A percentile compares a stretch with the other conserved stretches of the same genome.
Conservation (phyloP, 805 yeast species). For the Maudiozyma barnettii region DNA sequence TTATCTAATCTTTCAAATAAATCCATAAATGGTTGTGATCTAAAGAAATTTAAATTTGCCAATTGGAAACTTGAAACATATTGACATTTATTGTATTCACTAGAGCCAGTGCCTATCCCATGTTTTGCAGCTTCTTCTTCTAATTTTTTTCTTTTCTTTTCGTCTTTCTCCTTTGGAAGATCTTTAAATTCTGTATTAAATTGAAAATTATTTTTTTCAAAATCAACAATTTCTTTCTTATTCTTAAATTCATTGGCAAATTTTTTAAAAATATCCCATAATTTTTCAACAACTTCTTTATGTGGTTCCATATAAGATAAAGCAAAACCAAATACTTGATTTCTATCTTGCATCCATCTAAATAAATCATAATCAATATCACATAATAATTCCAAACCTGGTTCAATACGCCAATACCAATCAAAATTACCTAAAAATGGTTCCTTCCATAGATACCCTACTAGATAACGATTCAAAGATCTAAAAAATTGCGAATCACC, state of each 20-base stretch:
- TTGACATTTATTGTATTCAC: constrained; percentile 62
- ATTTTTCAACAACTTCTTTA: constrained; percentile 60
- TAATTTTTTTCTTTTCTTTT: not conserved
- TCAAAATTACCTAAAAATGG: constrained; percentile 53
- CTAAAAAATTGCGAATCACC: constrained; percentile 68
- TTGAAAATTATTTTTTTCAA: constrained; percentile 46
- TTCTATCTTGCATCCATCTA: constrained; percentile 62
- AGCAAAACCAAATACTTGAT: constrained; percentile 61
- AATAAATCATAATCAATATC: constrained; percentile 68
- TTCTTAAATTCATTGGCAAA: constrained; percentile 37
- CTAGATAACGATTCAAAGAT: constrained; percentile 76
- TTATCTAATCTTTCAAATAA: constrained; percentile 57
- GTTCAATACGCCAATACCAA: constrained; percentile 88
- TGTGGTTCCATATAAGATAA: constrained; percentile 58
- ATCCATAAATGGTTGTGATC: constrained; percentile 51
- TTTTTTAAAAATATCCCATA: constrained; percentile 48
- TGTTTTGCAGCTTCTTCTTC: not conserved
- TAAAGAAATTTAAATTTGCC: constrained; percentile 59
- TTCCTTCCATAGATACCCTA: constrained; percentile 69
- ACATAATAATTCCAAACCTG: constrained; percentile 62
- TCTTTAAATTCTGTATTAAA: constrained; percentile 53
- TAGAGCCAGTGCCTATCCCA: not conserved
- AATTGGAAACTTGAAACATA: constrained; percentile 79
- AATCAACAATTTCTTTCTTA: constrained; percentile 44
- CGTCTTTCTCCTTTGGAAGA: constrained; percentile 30